Percentiles rank a stretch among this genome's conserved stretches.
phyloP scores from a whole-genome alignment of 305 asterid genomes.

The Solanum hybrid region DNA sequence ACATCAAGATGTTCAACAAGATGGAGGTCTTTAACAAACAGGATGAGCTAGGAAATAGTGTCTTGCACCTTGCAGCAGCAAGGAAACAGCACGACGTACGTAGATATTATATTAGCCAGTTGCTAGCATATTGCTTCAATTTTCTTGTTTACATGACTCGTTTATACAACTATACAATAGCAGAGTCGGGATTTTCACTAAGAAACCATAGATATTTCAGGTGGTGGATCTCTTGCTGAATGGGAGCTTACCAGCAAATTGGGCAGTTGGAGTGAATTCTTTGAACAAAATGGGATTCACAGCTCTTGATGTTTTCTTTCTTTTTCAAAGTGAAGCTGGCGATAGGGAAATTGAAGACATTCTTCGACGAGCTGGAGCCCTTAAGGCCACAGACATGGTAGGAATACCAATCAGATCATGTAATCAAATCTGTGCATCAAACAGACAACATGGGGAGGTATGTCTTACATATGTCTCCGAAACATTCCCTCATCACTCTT shows the following conservation, averaged over 20 bases:
- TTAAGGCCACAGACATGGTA: slow-evolving; percentile 1
- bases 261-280: slow-evolving; percentile 26
- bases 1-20: not conserved
- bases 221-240: slow-evolving; percentile 31
- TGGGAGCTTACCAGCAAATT: slow-evolving; percentile 9
- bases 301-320: slow-evolving; percentile 14
- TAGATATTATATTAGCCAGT: not conserved
- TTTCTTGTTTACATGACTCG: not conserved
- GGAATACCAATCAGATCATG: not conserved
- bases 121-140: not conserved
- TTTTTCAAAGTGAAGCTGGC: slow-evolving; percentile 22
- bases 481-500: not conserved
- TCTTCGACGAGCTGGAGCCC: slow-evolving; percentile 25
- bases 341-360: slow-evolving; percentile 43
- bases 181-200: not conserved
- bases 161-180: not conserved
- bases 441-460: not conserved
- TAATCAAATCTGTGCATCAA: not conserved
- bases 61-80: slow-evolving; percentile 42
- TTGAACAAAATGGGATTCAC: slow-evolving; percentile 15
- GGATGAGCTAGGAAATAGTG: slow-evolving; percentile 29
- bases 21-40: slow-evolving; percentile 19
- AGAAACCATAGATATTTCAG: slow-evolving; percentile 9
- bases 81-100: slow-evolving; percentile 42
- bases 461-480: not conserved